Base-by-base conservation (phyloP, 164 flowering plant genomes). In the grape (Vitis vinifera) region DNA sequence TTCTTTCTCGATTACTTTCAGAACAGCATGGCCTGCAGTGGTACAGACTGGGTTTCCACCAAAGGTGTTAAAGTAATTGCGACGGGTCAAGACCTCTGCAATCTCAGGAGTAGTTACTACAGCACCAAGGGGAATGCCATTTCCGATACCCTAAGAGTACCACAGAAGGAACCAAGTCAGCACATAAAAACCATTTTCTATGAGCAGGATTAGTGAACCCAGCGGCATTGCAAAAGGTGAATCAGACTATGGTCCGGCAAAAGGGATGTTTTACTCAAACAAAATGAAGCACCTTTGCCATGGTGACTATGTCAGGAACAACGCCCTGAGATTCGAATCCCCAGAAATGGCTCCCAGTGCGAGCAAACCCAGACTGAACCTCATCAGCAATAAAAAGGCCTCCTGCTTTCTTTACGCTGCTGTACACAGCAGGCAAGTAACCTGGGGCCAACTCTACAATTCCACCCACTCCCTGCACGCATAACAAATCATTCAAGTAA, bases 11-110 rank as follows among this genome's bases (percentile, higher is more conserved):
- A 96, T 84, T 47, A 89, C 97, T 62, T 68, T 85, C 53, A 96
- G 78, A 60, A 93, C 99, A 57, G 99, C 99, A 29, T 69, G 86
- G n/a, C 97, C 99, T 37, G 87, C 98, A 47, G 98, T 85, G 50
- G 98, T 90, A 75, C 95, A 90, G 3, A 92, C 86, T 1, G 99
- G 98, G 67, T 96, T 96, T 60, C 99, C 99, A 58, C 98, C 99
- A 74, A 90, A 96, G 60, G 99, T 96, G 72, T 96, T 96, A 82
- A 86, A 96, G 72, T 93, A 91, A 71, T 76, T 84, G 9, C 93
- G 78, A 2, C 82, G 86, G 53, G 91, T 84, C 86, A 96, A 79
- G 60, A 89, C 92, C 73, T 88, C 75, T 29, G 99, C 98, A 59
- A 96, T 85, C 81, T 93, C 91, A 29, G 98, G 97, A 50, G 99